Base-by-base conservation (phyloP, 2,329 filamentous ascomycete genomes). In the Fusarium nanum region DNA sequence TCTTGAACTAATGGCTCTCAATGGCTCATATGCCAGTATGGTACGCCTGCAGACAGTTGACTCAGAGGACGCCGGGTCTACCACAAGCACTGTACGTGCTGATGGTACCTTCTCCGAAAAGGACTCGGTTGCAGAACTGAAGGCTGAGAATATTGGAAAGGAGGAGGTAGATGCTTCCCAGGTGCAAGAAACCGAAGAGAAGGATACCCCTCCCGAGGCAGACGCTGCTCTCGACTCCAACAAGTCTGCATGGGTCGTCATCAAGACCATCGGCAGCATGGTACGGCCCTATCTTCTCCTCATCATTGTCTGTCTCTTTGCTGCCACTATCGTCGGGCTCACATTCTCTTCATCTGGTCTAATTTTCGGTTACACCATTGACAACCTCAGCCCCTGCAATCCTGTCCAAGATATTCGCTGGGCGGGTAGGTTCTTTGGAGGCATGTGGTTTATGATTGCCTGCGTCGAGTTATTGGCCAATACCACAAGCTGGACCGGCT, bases 391-490 rank as follows among this genome's bases (percentile, higher is more conserved):
- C 73, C 82, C 83, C 23, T 87, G 83, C 73, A 81, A 84, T 41
- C 64, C 78, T 3, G 75, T 77, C 5, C 72, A 76, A 30, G 75
- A 78, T 32, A 84, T 85, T 46, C 72, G 75, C 22, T 69, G 73
- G 68, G 75, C 77, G 23, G 76, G 80, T 13, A 73, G 83, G 65
- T 87, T 88, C 76, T 88, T 85, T 75, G 82, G 85, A 6, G 81
- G 86, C 50, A 85, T 89, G 82, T 88, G 87, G 75, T 86, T 88
- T 64, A 78, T 88, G 46, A 76, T 87, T 28, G 86, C 86, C 8
- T 76, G 82, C 20, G 81, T 81, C 16, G 81, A 84, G 54, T 77
- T 85, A 10, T 56, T 86, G 7, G 81, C 83, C 22, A 91, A 92
- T 67, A 79, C 88, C 7, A 81, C 84, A 30, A 90, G 88, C 49